Evolutionary conservation across 306 rosid species (phyloP), one percentile per base, ranked within the genome.

Genomic region (Inga oerstediana): DNA sequence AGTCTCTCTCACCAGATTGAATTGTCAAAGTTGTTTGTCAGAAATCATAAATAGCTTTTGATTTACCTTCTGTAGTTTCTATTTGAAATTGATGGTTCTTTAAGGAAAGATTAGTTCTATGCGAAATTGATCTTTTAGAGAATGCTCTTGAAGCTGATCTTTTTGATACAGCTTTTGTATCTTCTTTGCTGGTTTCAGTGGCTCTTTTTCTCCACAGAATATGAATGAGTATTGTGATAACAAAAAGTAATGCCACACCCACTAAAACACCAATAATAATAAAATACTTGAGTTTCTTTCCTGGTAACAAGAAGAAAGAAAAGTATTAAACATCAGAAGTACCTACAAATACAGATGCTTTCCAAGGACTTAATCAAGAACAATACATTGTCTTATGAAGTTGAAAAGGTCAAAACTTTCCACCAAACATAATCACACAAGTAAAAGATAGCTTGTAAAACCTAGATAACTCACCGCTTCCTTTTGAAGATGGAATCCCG

Each of bases 21-120:
- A n/a, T 12, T 64, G 41, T 34, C 27, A 58, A 52, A 51, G 10
- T 12, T 34, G 34, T 15, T 3, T 69, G 65, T 72, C 24, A 20
- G 39, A 73, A 59, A 49, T 58, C 32, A 75, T 19, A 83, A 78
- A 51, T 17, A 65, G 37, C 69, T 17, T 66, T 39, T 58, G 39
- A 43, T 75, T 82, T 74, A 90, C 98, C 91, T 88, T 81, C 85
- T 59, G 87, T 73, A 79, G 76, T 75, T 72, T 86, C 88, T 22
- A 72, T 86, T 49, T 52, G 56, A 59, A 78, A 72, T 46, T 19
- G 61, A 35, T 62, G 83, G 48, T 78, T 83, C 74, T 27, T 90
- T 45, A 78, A 81, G 27, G 89, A 81, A 58, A 48, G 79, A 27
- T 16, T 8, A 5, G 81, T 77, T 88, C 73, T 80, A 13, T 67